A percentile compares a stretch with the other conserved stretches of the same genome.
Conservation (phyloP, 306 rosid species). For the Prunus kanzakura region DNA sequence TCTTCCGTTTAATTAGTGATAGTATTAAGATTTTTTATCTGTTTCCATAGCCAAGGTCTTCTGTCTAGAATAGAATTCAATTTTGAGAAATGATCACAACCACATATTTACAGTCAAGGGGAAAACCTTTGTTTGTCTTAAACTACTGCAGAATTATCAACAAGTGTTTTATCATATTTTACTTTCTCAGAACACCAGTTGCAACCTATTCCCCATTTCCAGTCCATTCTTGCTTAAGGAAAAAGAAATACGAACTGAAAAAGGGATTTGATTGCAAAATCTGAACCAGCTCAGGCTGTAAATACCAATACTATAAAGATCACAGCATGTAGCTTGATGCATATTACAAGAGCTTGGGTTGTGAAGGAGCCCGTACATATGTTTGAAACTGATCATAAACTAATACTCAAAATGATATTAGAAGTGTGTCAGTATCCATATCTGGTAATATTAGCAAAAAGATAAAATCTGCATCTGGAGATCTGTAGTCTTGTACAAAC, state of each 20-base stretch:
- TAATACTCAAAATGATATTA: neutral
- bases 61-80: no score
- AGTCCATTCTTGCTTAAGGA: neutral
- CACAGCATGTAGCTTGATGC: no score
- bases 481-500: slow-evolving; percentile 2
- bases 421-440: neutral
- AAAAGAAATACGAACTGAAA: neutral
- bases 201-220: neutral
- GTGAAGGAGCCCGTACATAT: neutral
- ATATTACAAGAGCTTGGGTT: neutral
- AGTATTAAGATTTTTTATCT: no score
- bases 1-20: no score
- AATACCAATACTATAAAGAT: neutral
- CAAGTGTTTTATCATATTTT: no score
- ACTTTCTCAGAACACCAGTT: neutral
- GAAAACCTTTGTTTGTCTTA: neutral
- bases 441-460: neutral
- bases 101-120: neutral
- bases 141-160: neutral
- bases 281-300: neutral
- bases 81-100: no score
- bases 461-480: neutral
- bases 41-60: no score
- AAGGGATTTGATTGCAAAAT: neutral
- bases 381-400: neutral